Evolutionary conservation across 2,329 filamentous ascomycete species (phyloP).

Genomic region (Penicillium occitanis): DNA sequence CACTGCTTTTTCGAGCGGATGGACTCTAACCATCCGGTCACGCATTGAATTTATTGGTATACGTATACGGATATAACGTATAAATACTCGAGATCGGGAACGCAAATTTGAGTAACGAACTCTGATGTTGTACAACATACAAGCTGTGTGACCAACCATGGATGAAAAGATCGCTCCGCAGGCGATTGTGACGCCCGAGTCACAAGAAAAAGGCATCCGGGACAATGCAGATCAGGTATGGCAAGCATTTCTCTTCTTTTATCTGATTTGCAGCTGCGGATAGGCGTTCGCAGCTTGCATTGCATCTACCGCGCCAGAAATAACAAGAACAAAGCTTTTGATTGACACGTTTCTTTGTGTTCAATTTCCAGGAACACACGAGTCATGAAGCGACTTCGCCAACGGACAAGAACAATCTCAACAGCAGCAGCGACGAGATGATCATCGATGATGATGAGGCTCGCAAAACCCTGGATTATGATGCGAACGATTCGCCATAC

Average conservation of each 20-base stretch:
- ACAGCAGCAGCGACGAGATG: slow-evolving; percentile 21
- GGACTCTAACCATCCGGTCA: not conserved
- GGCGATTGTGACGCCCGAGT: not conserved
- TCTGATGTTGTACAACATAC: not conserved
- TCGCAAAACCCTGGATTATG: slow-evolving; percentile 35
- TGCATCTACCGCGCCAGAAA: not conserved
- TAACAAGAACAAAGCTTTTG: not conserved
- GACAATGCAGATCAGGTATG: slow-evolving; percentile 10
- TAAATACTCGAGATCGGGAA: not conserved
- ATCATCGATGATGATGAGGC: slow-evolving; percentile 36
- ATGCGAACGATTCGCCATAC: slow-evolving; percentile 40
- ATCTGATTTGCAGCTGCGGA: not conserved
- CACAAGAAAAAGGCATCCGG: slow-evolving; percentile 3
- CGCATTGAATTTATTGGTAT: not conserved
- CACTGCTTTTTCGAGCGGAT: not conserved
- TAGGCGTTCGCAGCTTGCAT: not conserved
- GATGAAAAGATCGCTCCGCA: slow-evolving; percentile 13
- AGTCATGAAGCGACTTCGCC: not conserved
- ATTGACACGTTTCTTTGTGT: slow-evolving; percentile 3
- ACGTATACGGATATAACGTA: not conserved
- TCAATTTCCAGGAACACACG: not conserved
- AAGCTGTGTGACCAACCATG: slow-evolving; percentile 1
- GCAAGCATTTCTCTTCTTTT: not conserved
- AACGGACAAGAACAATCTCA: not conserved
- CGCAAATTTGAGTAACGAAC: not conserved